Evolutionary conservation across 164 flowering plant genomes (phyloP).

Genomic region (Piper longum): DNA sequence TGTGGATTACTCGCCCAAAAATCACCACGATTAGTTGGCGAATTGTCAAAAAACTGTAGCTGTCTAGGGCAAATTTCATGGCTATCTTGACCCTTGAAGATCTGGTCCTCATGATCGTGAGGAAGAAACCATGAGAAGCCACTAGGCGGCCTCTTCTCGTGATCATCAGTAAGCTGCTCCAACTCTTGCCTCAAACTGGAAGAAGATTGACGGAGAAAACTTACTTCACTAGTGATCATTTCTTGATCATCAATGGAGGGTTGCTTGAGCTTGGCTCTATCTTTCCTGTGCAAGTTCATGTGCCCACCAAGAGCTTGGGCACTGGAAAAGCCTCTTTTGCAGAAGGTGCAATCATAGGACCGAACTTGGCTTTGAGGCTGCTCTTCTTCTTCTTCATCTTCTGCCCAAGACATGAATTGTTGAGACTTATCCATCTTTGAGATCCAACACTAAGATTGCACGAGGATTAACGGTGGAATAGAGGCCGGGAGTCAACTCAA

Average conservation of each 20-base stretch:
- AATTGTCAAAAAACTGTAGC: conserved; percentile 18
- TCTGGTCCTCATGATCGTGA: conserved; percentile 1
- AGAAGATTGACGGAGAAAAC: no score
- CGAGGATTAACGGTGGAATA: no score
- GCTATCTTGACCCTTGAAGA: background rate
- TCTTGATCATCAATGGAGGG: conserved; percentile 6
- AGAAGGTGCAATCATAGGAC: conserved; percentile 24
- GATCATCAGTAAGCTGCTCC: background rate
- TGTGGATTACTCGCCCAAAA: background rate
- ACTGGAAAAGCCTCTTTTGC: conserved; percentile 25
- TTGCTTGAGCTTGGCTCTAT: conserved; percentile 34
- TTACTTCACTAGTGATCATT: background rate
- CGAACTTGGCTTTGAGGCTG: conserved; percentile 6
- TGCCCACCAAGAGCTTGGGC: conserved; percentile 42
- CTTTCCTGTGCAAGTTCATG: conserved; percentile 39
- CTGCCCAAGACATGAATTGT: background rate
- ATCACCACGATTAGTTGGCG: conserved; percentile 3
- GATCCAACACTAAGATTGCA: no score
- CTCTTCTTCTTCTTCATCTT: background rate
- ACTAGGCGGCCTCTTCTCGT: background rate
- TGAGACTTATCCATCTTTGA: no score
- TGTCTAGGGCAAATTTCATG: conserved; percentile 7
- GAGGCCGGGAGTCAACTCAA: no score
- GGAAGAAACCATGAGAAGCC: conserved; percentile 1
- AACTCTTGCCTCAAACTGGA: no score